phyloP scores from a whole-genome alignment of 1,284 basidiomycete genomes.

The Ustilago esculenta region DNA sequence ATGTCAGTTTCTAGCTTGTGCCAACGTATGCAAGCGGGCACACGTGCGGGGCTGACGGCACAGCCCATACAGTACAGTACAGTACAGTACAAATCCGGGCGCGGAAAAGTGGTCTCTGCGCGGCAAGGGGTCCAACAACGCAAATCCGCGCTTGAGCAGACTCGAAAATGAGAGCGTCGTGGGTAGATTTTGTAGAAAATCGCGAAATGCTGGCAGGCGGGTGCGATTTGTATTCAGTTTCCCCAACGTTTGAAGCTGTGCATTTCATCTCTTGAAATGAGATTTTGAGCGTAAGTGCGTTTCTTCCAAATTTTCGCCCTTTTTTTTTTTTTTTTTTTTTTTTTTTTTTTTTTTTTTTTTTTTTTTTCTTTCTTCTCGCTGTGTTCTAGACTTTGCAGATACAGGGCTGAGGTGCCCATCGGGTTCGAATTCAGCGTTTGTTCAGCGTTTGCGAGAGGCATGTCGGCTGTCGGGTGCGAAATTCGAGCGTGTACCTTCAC shows the following conservation, averaged over 20 bases:
- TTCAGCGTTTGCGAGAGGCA: too few species aligned
- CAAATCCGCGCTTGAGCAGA: too few species aligned
- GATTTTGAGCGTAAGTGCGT: neutral
- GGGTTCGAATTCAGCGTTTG: too few species aligned
- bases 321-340: conserved; percentile 8
- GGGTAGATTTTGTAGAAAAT: too few species aligned
- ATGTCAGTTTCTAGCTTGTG: neutral
- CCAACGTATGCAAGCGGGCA: neutral
- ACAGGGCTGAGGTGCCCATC: neutral
- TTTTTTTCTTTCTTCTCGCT: neutral
- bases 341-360: conserved; percentile 3
- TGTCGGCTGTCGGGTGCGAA: neutral
- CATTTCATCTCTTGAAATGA: too few species aligned
- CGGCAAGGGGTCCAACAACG: too few species aligned
- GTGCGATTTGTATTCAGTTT: too few species aligned
- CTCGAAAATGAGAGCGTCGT: too few species aligned
- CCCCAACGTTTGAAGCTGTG: too few species aligned
- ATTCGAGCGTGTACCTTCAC: neutral
- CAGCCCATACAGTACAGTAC: too few species aligned
- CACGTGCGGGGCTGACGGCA: conserved; percentile 23
- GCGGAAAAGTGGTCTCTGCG: too few species aligned
- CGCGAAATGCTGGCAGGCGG: too few species aligned
- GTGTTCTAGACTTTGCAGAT: neutral
- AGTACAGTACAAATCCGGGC: conserved; percentile 4
- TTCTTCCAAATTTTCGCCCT: conserved; percentile 30